Base-by-base conservation (phyloP, 331 rosid species). In the Malus hybrid region DNA sequence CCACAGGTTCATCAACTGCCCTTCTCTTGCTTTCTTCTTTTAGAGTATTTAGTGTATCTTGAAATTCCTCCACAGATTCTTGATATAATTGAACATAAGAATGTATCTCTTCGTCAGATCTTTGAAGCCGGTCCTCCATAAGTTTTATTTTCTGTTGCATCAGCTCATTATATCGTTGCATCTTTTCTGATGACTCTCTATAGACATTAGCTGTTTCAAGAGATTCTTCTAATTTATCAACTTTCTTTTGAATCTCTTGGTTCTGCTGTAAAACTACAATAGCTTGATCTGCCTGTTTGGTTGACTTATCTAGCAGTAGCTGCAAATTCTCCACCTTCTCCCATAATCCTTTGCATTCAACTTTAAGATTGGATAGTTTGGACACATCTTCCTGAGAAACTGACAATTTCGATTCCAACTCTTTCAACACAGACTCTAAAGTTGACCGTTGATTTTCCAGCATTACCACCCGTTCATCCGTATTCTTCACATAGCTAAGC, bases 1-100 rank as follows among this genome's bases (percentile, higher is more conserved):
- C 86, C 76, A 89, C 88, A 7, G 93, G 97, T 79, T 85, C 93
- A 78, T 84, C 82, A 65, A 74, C 63, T 63, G 80, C 63, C 81
- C 86, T 88, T 83, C 70, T 86, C 86, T 87, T 89, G 93, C 91
- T 90, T 82, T 85, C 91, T 84, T 88, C 92, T 82, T 89, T 89
- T 70, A 92, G 69, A 75, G 77, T 85, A 81, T 82, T 39, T 19
- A 92, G 81, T 62, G 97, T 85, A 34, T 88, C 92, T 80, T 95
- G 96, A 85, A 95, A 92, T 81, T 92, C 98, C 67, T 76, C 84
- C 72, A 84, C 91, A 24, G 99, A 92, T 66, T 92, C 93, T 78
- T 95, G 90, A 92, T 95, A 90, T 83, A 92, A 81, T 59, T 85
- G 84, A 83, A 92, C 85, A 76, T 88, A 92, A 70, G 97, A 89